Base-by-base conservation (phyloP, 2,329 filamentous ascomycete species). In the Fusarium nisikadoi region DNA sequence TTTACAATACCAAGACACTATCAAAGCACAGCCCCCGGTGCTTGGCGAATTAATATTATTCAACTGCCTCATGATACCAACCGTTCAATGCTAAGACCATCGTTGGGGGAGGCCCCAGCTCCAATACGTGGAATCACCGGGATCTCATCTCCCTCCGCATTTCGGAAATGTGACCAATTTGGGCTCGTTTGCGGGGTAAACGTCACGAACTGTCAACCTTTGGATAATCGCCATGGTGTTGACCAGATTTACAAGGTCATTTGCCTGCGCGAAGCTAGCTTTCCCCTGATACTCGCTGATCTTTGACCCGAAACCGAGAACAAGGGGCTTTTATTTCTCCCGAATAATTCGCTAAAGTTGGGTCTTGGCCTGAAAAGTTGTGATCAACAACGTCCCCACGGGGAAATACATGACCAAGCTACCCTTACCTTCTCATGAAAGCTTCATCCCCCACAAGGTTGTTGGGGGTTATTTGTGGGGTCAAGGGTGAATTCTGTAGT, bases 381-480 rank as follows among this genome's bases (percentile, higher is more conserved):
- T 17, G 73, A 75, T 76, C 69, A 50, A 66, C 71, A 59, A 36
- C 49, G 46, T 76, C 75, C 73, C 75, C 75, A 76, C 67, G 75
- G 75, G 65, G 73, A 73, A 68, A 74, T 52, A 68, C 25, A 62
- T 63, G 60, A 42, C 53, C 49, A 63, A 71, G 47, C 46, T 70
- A 63, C 42, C 56, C 49, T 70, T 47, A 41, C 56, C 52, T 71
- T 68, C 23, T 43, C 49, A 68, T 56, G 56, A 39, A 46, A 61
- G 52, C 61, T 65, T 70, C 68, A 45, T 74, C 75, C 75, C 75
- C 75, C 73, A 74, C 65, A 68, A 68, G 42, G 35, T 35, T 49
- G 69, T 76, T 69, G 74, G 74, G 74, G 74, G 74, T 43, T 49
- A 41, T 62, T 53, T 61, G 63, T 76, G 72, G 72, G 70, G 72